Base-by-base conservation (phyloP, 2,329 filamentous ascomycete species). In the Parastagonospora nodorum region DNA sequence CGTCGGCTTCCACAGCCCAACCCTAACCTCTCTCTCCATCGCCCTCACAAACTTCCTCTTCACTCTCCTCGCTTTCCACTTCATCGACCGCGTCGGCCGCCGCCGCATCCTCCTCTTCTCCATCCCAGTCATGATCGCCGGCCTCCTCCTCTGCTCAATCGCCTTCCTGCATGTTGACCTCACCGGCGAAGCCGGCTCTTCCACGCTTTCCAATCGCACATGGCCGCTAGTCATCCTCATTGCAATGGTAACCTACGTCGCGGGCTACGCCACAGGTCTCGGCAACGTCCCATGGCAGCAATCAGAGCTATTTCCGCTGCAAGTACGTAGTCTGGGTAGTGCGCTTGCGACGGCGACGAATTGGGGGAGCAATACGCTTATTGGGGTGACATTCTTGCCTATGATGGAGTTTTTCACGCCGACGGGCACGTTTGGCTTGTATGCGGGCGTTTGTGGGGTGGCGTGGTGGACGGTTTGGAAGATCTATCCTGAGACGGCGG, bases 221-320 rank as follows among this genome's bases (percentile, higher is more conserved):
- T 72, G 69, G 69, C 66, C 69, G 0, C 5, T 64, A 0, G 14
- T 87, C 14, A 88, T 97, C 37, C 82, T 97, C 2, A 56, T 84
- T 35, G 88, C 88, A 57, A 87, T 97, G 71, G 88, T 92, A 72
- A 61, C 91, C 7, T 97, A 95, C 72, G 92, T 96, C 2, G 88
- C 90, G 8, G 82, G 88, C 1, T 97, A 95, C 69, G 93, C 93
- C 1, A 79, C 92, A 1, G 93, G 93, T 2, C 81, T 97, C 2
- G 93, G 93, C 8, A 95, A 92, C 63, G 91, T 97, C 2, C 92
- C 93, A 0, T 97, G 93, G 93, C 93, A 96, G 81, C 92, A 96
- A 76, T 90, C 88, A 61, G 93, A 97, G 76, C 68, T 96, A 29
- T 97, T 97, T 68, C 89, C 92, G 1, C 79, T 92, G 41, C 81